phyloP scores from a whole-genome alignment of 2,329 filamentous ascomycete species.

The Fusarium tjaetaba region DNA sequence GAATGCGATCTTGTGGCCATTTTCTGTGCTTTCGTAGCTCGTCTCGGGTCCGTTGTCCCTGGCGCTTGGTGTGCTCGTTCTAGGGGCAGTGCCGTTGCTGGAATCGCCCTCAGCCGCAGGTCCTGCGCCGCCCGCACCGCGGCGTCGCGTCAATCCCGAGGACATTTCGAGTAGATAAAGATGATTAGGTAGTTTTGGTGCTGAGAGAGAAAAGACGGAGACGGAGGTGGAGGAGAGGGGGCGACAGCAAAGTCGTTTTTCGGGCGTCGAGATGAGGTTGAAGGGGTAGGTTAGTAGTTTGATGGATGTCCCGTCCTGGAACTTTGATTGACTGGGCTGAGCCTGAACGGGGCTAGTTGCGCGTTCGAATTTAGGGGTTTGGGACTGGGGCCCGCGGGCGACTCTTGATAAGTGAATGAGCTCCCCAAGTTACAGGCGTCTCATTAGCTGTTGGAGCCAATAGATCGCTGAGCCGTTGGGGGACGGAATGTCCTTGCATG shows the following conservation, averaged over 20 bases:
- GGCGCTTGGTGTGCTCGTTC: conserved; percentile 65
- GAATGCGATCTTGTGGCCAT: conserved; percentile 98
- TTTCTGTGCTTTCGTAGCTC: conserved; percentile 90
- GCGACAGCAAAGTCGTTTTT: conserved; percentile 24
- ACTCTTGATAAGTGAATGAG: not conserved
- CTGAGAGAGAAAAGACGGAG: conserved; percentile 18
- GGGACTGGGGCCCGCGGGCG: conserved; percentile 23
- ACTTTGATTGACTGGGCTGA: conserved; percentile 41
- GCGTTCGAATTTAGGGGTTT: conserved; percentile 45
- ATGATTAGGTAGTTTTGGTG: conserved; percentile 2
- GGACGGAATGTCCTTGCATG: conserved; percentile 9
- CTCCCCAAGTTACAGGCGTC: not conserved
- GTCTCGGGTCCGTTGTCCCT: conserved; percentile 73
- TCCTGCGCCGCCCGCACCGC: conserved; percentile 77
- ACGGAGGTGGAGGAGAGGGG: conserved; percentile 13
- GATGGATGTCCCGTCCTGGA: conserved; percentile 33
- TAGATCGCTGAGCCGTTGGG: conserved; percentile 14
- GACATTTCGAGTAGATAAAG: conserved; percentile 37
- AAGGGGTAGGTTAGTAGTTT: conserved; percentile 30
- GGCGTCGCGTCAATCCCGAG: conserved; percentile 70
- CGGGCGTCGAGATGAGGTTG: conserved; percentile 39
- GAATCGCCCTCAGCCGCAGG: conserved; percentile 65
- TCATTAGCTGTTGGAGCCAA: conserved; percentile 29
- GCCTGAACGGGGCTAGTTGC: conserved; percentile 43
- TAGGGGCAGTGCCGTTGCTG: conserved; percentile 60